Evolutionary conservation across 1,284 basidiomycete genomes (phyloP), one percentile per base, ranked within the genome.

Genomic region (Dichomitus squalens): DNA sequence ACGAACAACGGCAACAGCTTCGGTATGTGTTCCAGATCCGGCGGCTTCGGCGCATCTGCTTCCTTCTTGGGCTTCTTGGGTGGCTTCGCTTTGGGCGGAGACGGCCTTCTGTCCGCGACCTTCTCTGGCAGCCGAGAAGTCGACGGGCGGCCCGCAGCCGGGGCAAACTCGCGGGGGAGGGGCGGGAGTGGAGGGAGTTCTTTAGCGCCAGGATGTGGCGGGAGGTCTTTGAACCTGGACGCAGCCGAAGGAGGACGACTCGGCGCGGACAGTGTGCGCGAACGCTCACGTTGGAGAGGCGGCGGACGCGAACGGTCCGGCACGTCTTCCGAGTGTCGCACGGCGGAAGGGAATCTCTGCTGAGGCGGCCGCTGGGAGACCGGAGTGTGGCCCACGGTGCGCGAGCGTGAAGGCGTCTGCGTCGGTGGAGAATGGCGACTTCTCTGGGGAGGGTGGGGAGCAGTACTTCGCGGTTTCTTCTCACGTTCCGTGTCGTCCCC

Each of bases 1-100:
- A 90, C 83, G 70, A 97, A 97, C 27, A 98, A 67, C 1, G 95
- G 93, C 34, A 95, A 76, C 23, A 98, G 71, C 59, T 85, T 81
- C 21, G 90, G 87, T 56, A 97, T 84, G 64, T 89, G 82, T 56
- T 80, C 78, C 51, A 98, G 78, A 57, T 92, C 86, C 1, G 96
- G 96, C 49, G 89, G 85, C 62, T 86, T 83, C 39, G 92, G 74
- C 2, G 74, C 68, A 40, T 79, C 71, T 1, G 77, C 72, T 41
- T 73, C 74, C 59, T 70, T 72, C 64, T 68, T 65, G 59, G 58
- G 65, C 49, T 64, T 61, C 5, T 52, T 47, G 7, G 51, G 62
- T 5, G 60, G 56, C 14, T 49, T 49, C 18, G 52, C 47, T 43
- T 56, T 53, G 7, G 54, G 40, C 21, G 60, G 49, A 27, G 49